These are phyloP conservation scores for Aspergillus pseudonomiae DNA, from an alignment of 2,329 filamentous ascomycete species.

Conservation along the genomic window DNA sequence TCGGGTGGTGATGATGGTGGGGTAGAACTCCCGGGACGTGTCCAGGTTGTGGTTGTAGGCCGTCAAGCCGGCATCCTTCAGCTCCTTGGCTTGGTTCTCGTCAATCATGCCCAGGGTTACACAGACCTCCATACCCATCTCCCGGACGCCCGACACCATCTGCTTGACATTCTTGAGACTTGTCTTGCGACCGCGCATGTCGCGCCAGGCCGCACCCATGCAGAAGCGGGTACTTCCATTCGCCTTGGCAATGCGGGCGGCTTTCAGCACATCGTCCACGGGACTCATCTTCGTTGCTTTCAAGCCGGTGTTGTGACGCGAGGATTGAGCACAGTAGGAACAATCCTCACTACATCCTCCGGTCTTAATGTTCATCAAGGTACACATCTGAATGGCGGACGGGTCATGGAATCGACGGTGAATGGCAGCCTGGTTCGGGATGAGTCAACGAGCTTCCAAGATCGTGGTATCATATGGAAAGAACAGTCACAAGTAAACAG, in stretches of 20 bases:
- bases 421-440: conserved; percentile 63
- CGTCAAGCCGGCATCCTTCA: conserved; percentile 81
- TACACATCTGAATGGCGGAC: conserved; percentile 85
- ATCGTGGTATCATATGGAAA: too few relatives aligned
- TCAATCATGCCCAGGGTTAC: conserved; percentile 96
- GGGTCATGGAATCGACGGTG: conserved; percentile 87
- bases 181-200: conserved; percentile 89
- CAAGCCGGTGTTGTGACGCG: conserved; percentile 75
- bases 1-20: conserved; percentile 80
- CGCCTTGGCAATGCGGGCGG: conserved; percentile 74
- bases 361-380: conserved; percentile 95
- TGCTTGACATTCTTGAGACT: conserved; percentile 79
- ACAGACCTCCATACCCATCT: conserved; percentile 85
- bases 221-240: conserved; percentile 91
- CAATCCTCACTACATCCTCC: conserved; percentile 92
- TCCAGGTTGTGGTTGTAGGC: conserved; percentile 96
- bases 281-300: conserved; percentile 77
- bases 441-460: not conserved
- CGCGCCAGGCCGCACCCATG: conserved; percentile 92
- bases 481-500: not conserved
- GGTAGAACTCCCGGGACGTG: conserved; percentile 87
- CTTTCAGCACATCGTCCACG: conserved; percentile 78
- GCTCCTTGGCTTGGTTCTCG: conserved; percentile 73
- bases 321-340: conserved; percentile 89
- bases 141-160: conserved; percentile 81